phyloP scores from a whole-genome alignment of 2,329 filamentous ascomycete species.

The Zymoseptoria pseudotritici region DNA sequence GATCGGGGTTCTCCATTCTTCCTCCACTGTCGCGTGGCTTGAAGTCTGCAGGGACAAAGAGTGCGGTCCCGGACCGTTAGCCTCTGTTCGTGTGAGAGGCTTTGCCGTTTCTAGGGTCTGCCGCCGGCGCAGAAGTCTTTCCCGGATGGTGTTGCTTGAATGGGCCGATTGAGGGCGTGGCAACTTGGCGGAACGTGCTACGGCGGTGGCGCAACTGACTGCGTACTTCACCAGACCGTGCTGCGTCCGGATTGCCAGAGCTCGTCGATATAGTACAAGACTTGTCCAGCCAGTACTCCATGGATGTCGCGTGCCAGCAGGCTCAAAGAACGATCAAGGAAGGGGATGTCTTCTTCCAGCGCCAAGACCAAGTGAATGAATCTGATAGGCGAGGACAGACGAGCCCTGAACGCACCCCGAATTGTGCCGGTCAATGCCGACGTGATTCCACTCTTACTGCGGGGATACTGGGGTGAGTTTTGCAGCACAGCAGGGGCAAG shows the following conservation, averaged over 20 bases:
- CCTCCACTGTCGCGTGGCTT: not conserved
- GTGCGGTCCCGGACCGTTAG: not conserved
- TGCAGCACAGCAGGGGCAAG: not conserved
- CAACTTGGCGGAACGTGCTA: not conserved
- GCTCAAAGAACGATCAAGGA: not conserved
- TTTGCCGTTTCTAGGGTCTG: not conserved
- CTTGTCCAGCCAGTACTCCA: too few relatives aligned
- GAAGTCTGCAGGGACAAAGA: not conserved
- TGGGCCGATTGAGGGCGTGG: not conserved
- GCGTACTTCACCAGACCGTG: not conserved
- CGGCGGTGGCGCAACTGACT: not conserved
- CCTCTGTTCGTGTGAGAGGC: not conserved
- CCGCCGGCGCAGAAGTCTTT: too few relatives aligned
- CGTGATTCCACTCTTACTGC: not conserved
- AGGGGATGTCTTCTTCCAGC: not conserved
- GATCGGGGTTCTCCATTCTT: not conserved
- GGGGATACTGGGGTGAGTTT: not conserved
- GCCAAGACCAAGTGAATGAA: not conserved
- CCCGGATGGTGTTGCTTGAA: not conserved
- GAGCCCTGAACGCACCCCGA: not conserved
- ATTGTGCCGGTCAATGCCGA: not conserved
- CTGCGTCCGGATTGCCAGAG: not conserved
- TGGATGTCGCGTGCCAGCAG: conserved; percentile 18
- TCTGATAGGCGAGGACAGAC: not conserved
- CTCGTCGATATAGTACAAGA: too few relatives aligned